Percentiles rank a stretch among this genome's conserved stretches.
Evolutionary conservation across 1,284 basidiomycete species (phyloP).

Genomic region (Ceratobasidium sp.): DNA sequence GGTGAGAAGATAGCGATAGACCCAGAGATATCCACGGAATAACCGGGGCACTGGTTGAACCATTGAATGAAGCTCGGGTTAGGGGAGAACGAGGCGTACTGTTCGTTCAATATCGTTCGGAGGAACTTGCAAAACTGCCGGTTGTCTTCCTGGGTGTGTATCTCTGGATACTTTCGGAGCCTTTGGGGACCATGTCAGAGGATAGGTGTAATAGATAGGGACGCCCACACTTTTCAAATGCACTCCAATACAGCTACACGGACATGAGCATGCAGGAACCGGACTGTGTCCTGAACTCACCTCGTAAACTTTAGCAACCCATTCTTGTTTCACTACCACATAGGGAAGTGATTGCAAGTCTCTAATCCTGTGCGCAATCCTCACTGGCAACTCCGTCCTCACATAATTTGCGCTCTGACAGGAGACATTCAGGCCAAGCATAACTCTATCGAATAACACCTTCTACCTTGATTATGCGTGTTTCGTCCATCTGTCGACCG

Average conservation of each 20-base stretch:
- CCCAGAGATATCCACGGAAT: slow-evolving; percentile 81
- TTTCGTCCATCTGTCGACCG: slow-evolving; percentile 76
- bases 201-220: neutral
- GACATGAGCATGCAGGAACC: slow-evolving; percentile 6
- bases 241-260: slow-evolving; percentile 75
- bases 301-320: slow-evolving; percentile 85
- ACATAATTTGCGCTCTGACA: slow-evolving; percentile 86
- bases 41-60: slow-evolving; percentile 63
- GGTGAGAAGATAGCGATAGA: slow-evolving; percentile 76
- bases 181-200: slow-evolving; percentile 51
- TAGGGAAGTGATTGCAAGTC: slow-evolving; percentile 89
- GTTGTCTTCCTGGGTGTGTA: slow-evolving; percentile 80
- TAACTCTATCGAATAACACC: neutral
- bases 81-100: slow-evolving; percentile 58
- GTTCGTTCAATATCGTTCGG: slow-evolving; percentile 70
- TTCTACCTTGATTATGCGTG: slow-evolving; percentile 72
- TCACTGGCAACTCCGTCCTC: slow-evolving; percentile 84
- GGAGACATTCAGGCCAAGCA: slow-evolving; percentile 14
- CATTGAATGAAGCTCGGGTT: slow-evolving; percentile 31
- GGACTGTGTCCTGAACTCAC: slow-evolving; percentile 54
- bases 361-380: slow-evolving; percentile 86
- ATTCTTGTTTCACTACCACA: slow-evolving; percentile 86
- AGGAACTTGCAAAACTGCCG: slow-evolving; percentile 79
- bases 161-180: slow-evolving; percentile 77
- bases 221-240: slow-evolving; percentile 74